A percentile compares a stretch with the other conserved stretches of the same genome.
Evolutionary conservation across 805 yeast species (phyloP).

Genomic region (Naumovozyma castellii): DNA sequence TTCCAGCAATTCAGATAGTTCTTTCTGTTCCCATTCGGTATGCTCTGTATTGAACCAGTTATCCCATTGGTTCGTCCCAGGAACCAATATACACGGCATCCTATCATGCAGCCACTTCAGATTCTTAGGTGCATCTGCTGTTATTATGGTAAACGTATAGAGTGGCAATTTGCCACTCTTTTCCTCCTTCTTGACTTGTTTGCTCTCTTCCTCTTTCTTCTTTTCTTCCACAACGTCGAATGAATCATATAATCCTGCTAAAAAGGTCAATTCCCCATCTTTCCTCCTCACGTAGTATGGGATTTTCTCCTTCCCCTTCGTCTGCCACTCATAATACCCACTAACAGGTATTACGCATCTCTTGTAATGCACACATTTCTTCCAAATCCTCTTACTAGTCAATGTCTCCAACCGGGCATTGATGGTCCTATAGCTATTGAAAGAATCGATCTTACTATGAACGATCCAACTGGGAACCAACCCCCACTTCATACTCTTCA

Average conservation of each 20-base stretch:
- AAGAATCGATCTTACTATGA: conserved; percentile 31
- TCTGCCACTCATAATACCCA: conserved; percentile 82
- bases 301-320: conserved; percentile 32
- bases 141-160: conserved; percentile 58
- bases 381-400: conserved; percentile 47
- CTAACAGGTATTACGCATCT: conserved; percentile 71
- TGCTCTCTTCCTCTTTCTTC: conserved; percentile 2
- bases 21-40: conserved; percentile 32
- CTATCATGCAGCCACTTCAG: conserved; percentile 64
- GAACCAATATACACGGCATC: conserved; percentile 65
- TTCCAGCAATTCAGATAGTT: conserved; percentile 35
- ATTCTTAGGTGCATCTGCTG: conserved; percentile 57
- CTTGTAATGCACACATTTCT: conserved; percentile 33
- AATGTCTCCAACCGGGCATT: conserved; percentile 54
- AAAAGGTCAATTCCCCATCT: conserved; percentile 44
- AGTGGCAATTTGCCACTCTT: conserved; percentile 7
- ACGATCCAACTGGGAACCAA: conserved; percentile 56
- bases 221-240: conserved; percentile 3
- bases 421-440: conserved; percentile 42
- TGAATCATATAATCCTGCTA: conserved; percentile 50
- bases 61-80: conserved; percentile 48
- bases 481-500: conserved; percentile 70
- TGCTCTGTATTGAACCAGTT: conserved; percentile 47
- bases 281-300: conserved; percentile 61
- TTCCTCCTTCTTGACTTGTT: conserved; percentile 3